Evolutionary conservation across 2,329 filamentous ascomycete species (phyloP), one percentile per base, ranked within the genome.

Genomic region (Colletotrichum karsti): DNA sequence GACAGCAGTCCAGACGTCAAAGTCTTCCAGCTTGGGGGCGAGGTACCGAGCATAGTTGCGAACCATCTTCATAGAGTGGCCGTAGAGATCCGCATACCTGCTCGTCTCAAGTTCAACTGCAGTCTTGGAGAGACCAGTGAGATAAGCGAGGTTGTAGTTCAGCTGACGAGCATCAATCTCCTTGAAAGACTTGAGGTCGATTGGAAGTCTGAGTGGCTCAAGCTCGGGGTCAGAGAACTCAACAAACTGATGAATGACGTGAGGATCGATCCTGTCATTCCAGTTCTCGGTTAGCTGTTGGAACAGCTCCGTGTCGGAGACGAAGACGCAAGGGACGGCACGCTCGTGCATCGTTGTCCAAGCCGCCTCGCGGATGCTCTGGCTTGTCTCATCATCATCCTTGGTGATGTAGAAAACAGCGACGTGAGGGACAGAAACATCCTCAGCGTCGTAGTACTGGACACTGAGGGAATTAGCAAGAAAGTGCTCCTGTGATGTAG

Each of bases 131-230:
- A 83, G 72, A 4, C 80, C 79, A 7, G 84, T 85, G 41, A 87
- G 74, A 63, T 82, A 83, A n/a, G 84, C 83, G 22, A 87, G 73
- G 69, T 86, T 85, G 66, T 84, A 79, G 72, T 87, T 87, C 80
- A 87, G 83, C 74, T 87, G 85, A 54, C 84, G 79, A 28, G 83
- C 80, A 71, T 87, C 84, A 66, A 87, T 82, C 66, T 84, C 84
- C 63, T 83, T 76, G 70, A 87, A 87, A 10, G 83, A 84, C 3
- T 74, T 73, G 18, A 85, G 74, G 69, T 87, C 84, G 59, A 87
- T 83, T 7, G 85, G 84, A 15, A 85, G 73, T 41, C 83, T 78
- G 60, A 79, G 77, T 77, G 22, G 79, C 74, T 18, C 77, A 75
- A 28, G 72, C 77, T 22, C 75, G 12, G 24, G 74, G 46, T 77